A percentile compares a stretch with the other conserved stretches of the same genome.
These are phyloP conservation scores for Byssothecium circinans DNA, from an alignment of 2,329 filamentous ascomycete species.

Conservation along the genomic window DNA sequence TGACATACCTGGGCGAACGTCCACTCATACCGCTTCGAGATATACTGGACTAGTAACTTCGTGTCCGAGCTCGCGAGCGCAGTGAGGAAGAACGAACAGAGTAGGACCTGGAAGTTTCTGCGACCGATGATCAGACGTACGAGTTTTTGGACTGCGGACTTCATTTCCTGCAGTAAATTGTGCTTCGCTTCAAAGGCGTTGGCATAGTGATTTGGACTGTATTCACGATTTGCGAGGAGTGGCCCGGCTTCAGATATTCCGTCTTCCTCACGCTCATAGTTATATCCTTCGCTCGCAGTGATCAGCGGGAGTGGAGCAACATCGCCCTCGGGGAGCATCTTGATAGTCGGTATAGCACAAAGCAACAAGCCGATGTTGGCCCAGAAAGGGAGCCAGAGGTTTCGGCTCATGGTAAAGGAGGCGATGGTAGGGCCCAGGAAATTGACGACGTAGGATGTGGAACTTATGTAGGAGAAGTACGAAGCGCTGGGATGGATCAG, in stretches of 20 bases:
- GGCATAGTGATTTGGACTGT: conserved; percentile 16
- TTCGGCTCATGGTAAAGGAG: conserved; percentile 37
- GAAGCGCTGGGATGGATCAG: conserved; percentile 39
- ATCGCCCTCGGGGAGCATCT: conserved; percentile 18
- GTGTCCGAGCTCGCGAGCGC: conserved; percentile 44
- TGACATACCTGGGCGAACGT: conserved; percentile 36
- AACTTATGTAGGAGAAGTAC: conserved; percentile 41
- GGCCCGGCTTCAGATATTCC: conserved; percentile 19
- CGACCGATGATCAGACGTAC: conserved; percentile 24
- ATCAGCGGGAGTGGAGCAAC: background rate
- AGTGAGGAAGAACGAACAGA: conserved; percentile 39
- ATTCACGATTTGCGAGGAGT: conserved; percentile 19
- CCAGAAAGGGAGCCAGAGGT: conserved; percentile 42
- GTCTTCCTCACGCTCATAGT: background rate
- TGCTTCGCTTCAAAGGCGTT: conserved; percentile 29
- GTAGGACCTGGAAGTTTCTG: conserved; percentile 37
- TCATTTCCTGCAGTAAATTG: conserved; percentile 15
- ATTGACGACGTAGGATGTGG: conserved; percentile 37
- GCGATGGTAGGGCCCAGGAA: conserved; percentile 41
- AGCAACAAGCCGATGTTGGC: conserved; percentile 33
- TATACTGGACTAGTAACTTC: conserved; percentile 43
- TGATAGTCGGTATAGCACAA: conserved; percentile 30
- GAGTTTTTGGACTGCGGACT: conserved; percentile 21
- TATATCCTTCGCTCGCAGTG: too few relatives aligned
- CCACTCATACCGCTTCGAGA: conserved; percentile 44